Conservation (phyloP, 192 early-diverging fungal species). For the Coemansia sp. region DNA sequence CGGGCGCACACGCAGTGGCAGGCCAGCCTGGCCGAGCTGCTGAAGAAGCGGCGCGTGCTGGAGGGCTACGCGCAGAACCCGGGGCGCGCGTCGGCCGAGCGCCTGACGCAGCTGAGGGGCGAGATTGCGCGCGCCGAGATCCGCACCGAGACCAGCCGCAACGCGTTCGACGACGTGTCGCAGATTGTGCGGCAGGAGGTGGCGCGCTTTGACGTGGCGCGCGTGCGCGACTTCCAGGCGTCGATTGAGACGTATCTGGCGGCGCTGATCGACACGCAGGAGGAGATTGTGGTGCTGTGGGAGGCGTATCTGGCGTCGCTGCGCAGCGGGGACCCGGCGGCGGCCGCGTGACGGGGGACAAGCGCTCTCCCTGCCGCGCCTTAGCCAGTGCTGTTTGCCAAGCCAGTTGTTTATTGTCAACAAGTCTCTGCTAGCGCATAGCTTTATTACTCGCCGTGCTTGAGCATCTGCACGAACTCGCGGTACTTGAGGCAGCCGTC, state of each 20-base stretch:
- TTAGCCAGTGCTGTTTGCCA: too few relatives aligned
- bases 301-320: constrained; percentile 44
- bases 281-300: constrained; percentile 62
- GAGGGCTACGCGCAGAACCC: constrained; percentile 59
- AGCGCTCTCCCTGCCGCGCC: too few relatives aligned
- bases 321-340: constrained; percentile 22
- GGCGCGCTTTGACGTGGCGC: constrained; percentile 73
- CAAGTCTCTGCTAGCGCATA: too few relatives aligned
- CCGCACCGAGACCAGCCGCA: constrained; percentile 45
- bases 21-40: constrained; percentile 61
- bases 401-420: too few relatives aligned
- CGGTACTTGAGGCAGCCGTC: constrained; percentile 83
- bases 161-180: constrained; percentile 75
- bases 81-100: constrained; percentile 24
- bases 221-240: constrained; percentile 74
- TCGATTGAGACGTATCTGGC: constrained; percentile 68
- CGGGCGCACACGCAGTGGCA: constrained; percentile 69
- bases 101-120: constrained; percentile 37
- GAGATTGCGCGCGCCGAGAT: constrained; percentile 49
- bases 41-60: constrained; percentile 61
- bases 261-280: constrained; percentile 75
- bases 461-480: constrained; percentile 87
- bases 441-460: constrained; percentile 61
- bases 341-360: too few relatives aligned
- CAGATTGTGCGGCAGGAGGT: constrained; percentile 67